Evolutionary conservation across 2,329 filamentous ascomycete species (phyloP).

Genomic region (Sporothrix euskadiensis): DNA sequence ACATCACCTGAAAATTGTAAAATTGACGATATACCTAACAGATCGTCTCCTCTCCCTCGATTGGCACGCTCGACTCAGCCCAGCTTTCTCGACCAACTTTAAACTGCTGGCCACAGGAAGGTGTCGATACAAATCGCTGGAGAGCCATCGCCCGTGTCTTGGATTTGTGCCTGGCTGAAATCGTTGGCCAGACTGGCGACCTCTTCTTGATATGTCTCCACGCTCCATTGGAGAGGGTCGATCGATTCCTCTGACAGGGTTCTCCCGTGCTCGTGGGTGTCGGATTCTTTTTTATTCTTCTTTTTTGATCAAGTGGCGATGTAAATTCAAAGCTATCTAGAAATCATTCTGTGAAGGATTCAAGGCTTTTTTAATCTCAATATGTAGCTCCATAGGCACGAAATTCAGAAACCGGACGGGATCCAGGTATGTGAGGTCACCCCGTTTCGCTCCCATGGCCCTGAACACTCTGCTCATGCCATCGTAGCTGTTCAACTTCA

Average conservation of each 20-base stretch:
- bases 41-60: not conserved
- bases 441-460: too few species aligned
- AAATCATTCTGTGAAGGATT: too few species aligned
- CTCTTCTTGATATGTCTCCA: constrained; percentile 13
- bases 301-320: too few species aligned
- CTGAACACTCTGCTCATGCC: too few species aligned
- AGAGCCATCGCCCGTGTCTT: not conserved
- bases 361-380: too few species aligned
- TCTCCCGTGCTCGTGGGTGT: not conserved
- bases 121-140: not conserved
- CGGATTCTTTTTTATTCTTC: too few species aligned
- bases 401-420: too few species aligned
- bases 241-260: not conserved
- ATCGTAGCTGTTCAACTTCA: too few species aligned
- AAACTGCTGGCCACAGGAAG: constrained; percentile 1
- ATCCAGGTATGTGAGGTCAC: too few species aligned
- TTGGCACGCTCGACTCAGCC: not conserved
- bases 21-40: constrained; percentile 5
- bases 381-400: too few species aligned
- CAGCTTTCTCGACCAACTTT: not conserved
- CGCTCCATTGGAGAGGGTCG: constrained; percentile 10
- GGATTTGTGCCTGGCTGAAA: not conserved
- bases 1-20: not conserved
- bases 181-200: not conserved
- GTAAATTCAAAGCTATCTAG: too few species aligned